phyloP scores from a whole-genome alignment of 2,329 filamentous ascomycete genomes.

The Aspergillus persii region DNA sequence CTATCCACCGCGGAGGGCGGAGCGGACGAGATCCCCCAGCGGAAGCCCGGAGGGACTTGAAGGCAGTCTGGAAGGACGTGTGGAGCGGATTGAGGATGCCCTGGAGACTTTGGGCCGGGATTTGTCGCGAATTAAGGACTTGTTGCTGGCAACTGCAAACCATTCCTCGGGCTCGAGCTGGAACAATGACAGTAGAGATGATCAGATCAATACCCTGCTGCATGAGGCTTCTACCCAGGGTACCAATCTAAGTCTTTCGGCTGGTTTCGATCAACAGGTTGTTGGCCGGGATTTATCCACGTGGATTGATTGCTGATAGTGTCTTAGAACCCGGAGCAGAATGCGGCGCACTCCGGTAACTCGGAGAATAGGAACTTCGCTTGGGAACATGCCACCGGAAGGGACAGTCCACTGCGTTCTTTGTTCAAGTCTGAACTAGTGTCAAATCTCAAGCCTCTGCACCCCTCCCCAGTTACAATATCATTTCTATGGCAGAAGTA shows the following conservation, averaged over 20 bases:
- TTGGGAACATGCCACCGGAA: background rate
- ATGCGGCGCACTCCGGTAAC: no score
- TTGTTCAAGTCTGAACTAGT: background rate
- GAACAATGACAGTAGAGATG: background rate
- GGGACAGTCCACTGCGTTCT: background rate
- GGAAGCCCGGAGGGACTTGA: background rate
- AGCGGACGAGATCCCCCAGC: background rate
- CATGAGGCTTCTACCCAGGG: no score
- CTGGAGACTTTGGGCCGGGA: background rate
- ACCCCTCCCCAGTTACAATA: slow-evolving; percentile 6
- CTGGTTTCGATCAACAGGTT: no score
- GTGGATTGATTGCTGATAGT: no score
- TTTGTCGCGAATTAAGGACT: slow-evolving; percentile 6
- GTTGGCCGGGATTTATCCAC: no score
- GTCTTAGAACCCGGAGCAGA: no score
- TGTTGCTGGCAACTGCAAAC: background rate
- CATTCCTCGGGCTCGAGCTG: background rate
- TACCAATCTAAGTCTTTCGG: no score
- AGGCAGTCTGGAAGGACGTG: background rate
- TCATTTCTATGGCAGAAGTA: slow-evolving; percentile 22
- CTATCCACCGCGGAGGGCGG: slow-evolving; percentile 19
- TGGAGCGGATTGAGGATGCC: slow-evolving; percentile 12
- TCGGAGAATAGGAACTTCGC: no score
- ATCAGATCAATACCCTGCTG: no score
- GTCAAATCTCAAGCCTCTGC: background rate